Evolutionary conservation across 306 rosid genomes (phyloP).

Genomic region (Casuarina glauca): DNA sequence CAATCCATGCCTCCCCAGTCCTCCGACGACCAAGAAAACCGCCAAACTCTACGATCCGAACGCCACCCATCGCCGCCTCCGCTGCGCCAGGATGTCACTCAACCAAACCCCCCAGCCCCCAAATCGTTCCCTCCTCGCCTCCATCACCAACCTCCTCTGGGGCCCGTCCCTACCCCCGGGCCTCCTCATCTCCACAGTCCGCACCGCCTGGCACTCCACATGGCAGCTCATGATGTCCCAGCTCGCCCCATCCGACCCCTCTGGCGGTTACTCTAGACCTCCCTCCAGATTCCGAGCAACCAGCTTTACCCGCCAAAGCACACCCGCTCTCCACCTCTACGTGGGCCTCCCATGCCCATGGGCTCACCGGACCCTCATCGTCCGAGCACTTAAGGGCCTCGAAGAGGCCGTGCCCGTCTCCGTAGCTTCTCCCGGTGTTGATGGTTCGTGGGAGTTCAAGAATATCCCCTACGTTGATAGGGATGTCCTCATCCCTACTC

Average conservation of each 20-base stretch:
- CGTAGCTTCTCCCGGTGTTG: no score
- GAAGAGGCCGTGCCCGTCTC: constrained; percentile 11
- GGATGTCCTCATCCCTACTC: no score
- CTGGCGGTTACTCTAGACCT: no score
- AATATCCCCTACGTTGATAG: not conserved
- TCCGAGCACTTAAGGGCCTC: constrained; percentile 82
- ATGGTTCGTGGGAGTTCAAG: no score
- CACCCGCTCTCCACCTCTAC: constrained; percentile 58
- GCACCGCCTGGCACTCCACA: constrained; percentile 74
- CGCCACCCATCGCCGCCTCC: constrained; percentile 13
- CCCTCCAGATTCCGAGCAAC: constrained; percentile 60
- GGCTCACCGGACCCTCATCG: constrained; percentile 94
- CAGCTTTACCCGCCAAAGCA: constrained; percentile 23
- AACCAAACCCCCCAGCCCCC: constrained; percentile 43
- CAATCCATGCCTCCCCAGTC: constrained; percentile 9
- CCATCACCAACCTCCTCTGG: constrained; percentile 81
- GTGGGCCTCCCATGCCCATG: constrained; percentile 92
- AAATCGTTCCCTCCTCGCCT: constrained; percentile 44
- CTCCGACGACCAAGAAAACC: constrained; percentile 16
- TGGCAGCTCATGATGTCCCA: constrained; percentile 94
- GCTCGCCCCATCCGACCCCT: constrained; percentile 57
- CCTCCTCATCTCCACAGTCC: constrained; percentile 73
- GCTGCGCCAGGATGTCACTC: constrained; percentile 44
- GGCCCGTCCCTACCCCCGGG: constrained; percentile 88
- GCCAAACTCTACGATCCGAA: constrained; percentile 4